Conservation (phyloP, 2,329 filamentous ascomycete genomes). For the Venturia pyrina region DNA sequence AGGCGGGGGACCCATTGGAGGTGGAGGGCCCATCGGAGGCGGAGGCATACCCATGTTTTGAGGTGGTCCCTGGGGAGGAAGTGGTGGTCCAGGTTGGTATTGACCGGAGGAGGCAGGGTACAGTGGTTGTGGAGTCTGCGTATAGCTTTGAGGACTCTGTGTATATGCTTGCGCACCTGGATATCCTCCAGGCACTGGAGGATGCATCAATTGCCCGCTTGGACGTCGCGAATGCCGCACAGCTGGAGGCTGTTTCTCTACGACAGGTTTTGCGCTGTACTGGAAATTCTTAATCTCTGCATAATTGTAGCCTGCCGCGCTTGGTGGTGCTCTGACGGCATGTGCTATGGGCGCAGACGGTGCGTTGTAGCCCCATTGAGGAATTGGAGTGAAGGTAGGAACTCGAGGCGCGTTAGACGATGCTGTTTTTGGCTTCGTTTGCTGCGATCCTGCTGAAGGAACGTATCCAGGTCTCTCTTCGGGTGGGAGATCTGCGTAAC, state of each 20-base stretch:
- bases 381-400: constrained; percentile 8
- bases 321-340: not conserved
- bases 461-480: constrained; percentile 15
- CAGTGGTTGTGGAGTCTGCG: not conserved
- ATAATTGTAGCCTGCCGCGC: constrained; percentile 26
- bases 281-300: constrained; percentile 31
- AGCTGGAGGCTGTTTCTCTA: constrained; percentile 6
- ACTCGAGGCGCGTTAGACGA: not conserved
- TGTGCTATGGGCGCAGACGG: not conserved
- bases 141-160: constrained; percentile 4
- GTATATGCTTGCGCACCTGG: not conserved
- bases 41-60: not conserved
- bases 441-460: constrained; percentile 11
- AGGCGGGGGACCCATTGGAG: not conserved
- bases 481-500: constrained; percentile 15
- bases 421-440: not conserved
- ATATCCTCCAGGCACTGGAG: not conserved
- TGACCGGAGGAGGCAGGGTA: not conserved
- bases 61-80: not conserved
- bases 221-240: constrained; percentile 12
- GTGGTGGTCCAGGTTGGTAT: not conserved
- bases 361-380: constrained; percentile 14
- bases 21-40: constrained; percentile 7
- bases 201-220: constrained; percentile 20
- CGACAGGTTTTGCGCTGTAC: constrained; percentile 32